Conservation (phyloP, 306 rosid genomes). For the Vigna angularis region DNA sequence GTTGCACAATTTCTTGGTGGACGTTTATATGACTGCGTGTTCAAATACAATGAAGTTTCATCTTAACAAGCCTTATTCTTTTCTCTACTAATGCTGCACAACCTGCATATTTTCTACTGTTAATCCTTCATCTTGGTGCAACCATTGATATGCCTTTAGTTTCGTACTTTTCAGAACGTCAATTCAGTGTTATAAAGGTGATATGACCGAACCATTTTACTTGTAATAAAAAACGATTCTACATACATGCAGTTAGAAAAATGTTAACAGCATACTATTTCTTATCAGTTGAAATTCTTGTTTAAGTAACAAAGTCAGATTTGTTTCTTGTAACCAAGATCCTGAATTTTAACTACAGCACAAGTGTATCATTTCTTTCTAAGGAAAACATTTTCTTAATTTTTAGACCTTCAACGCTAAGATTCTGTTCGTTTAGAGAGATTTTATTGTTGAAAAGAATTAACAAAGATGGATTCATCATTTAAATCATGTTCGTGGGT, state of each 20-base stretch:
- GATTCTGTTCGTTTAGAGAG: too few species aligned
- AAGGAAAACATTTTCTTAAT: background rate
- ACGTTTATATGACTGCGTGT: slow-evolving; percentile 90
- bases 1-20: slow-evolving; percentile 96
- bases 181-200: slow-evolving; percentile 4
- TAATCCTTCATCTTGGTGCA: background rate
- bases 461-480: too few species aligned
- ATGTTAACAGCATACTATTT: background rate
- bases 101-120: background rate
- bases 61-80: slow-evolving; percentile 44
- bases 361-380: too few species aligned
- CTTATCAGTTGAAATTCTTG: background rate
- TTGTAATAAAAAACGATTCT: slow-evolving; percentile 39
- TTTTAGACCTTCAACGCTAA: too few species aligned
- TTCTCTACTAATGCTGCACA: slow-evolving; percentile 39
- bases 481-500: too few species aligned
- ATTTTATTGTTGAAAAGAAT: too few species aligned
- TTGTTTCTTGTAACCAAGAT: background rate
- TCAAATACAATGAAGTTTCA: slow-evolving; percentile 81
- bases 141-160: slow-evolving; percentile 18
- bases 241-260: background rate
- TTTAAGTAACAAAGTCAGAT: background rate
- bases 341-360: too few species aligned
- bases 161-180: slow-evolving; percentile 19
- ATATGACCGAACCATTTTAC: slow-evolving; percentile 7